Evolutionary conservation across 495 filamentous ascomycete genomes (phyloP).

Genomic region (Penicillium salamii): DNA sequence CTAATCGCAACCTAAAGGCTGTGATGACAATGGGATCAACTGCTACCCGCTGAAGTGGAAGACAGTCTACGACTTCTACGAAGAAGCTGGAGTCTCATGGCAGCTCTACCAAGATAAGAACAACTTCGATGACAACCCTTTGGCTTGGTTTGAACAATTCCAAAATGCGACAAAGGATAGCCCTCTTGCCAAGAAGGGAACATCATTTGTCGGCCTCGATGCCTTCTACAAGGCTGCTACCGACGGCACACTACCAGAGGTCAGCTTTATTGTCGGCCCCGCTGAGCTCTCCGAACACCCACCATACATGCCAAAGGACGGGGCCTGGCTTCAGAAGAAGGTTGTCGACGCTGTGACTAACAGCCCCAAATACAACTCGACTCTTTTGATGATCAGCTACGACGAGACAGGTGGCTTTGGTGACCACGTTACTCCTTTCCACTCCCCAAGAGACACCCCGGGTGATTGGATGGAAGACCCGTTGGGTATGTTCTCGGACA

Average conservation of each 20-base stretch:
- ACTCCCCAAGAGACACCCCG: conserved; percentile 46
- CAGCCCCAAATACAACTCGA: conserved; percentile 48
- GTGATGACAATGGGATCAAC: conserved; percentile 40
- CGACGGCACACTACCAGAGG: conserved; percentile 50
- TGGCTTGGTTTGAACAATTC: conserved; percentile 54
- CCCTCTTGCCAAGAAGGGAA: conserved; percentile 41
- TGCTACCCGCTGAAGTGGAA: conserved; percentile 57
- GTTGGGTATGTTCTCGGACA: conserved; percentile 41
- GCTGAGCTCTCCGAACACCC: conserved; percentile 53
- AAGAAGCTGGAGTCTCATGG: conserved; percentile 53
- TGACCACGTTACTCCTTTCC: conserved; percentile 54
- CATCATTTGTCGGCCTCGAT: conserved; percentile 44
- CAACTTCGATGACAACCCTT: conserved; percentile 56
- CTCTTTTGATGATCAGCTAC: conserved; percentile 51
- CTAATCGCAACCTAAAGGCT: conserved; percentile 26
- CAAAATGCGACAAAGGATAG: conserved; percentile 39
- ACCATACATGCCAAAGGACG: conserved; percentile 51
- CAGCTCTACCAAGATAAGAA: conserved; percentile 52
- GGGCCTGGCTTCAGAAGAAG: conserved; percentile 56
- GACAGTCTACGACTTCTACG: conserved; percentile 50
- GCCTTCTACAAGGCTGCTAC: conserved; percentile 49
- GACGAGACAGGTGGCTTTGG: conserved; percentile 57
- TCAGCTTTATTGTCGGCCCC: conserved; percentile 54
- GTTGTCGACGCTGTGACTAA: conserved; percentile 49
- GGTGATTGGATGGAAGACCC: conserved; percentile 58